Base-by-base conservation (phyloP, 1,284 basidiomycete species). In the Trichosporon sp. region DNA sequence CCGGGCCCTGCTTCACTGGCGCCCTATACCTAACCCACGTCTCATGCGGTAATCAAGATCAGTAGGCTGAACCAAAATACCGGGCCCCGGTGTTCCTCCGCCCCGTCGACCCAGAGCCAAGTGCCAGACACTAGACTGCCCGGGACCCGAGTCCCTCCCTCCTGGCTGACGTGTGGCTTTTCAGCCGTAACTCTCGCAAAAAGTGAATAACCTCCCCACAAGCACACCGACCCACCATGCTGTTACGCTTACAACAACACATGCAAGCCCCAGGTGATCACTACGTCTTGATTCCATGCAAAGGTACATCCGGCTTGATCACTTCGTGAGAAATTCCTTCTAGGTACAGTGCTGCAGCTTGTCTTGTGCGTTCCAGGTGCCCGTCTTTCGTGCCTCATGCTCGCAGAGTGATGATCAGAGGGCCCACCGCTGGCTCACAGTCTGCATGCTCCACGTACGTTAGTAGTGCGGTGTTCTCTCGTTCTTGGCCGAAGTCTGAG, bases 11-110 rank as follows among this genome's bases (percentile, higher is more conserved):
- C 40, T 16, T 11, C 35, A 7, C 35, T 10, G 26, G 35, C 35
- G 2, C 43, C 43, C 16, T n/a, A n/a, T 11, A 7, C 43, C 43
- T n/a, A n/a, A n/a, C 43, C 43, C 16, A 11, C 43, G 16, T 46
- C 43, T 46, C 43, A 46, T 46, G 51, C 51, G 51, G 51, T 10
- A 54, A 54, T 16, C 51, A 54, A 54, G 10, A 2, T 54, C 51
- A 54, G 26, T 26, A 54, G 51, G 51, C 51, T 54, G 51, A 54
- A 54, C 51, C 51, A 54, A 54, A 54, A 54, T 19, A 54, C 21
- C 51, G 51, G 51, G 51, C n/a, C 26, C 21, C 51, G 51, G 51
- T 26, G 8, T 7, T 19, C 19, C 4, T 16, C 6, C 12, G 4
- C 43, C 51, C 43, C 43, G 43, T 7, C 51, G 21, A 54, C 51